Conservation (phyloP, 305 asterid species). For the Fraxinus nigra region DNA sequence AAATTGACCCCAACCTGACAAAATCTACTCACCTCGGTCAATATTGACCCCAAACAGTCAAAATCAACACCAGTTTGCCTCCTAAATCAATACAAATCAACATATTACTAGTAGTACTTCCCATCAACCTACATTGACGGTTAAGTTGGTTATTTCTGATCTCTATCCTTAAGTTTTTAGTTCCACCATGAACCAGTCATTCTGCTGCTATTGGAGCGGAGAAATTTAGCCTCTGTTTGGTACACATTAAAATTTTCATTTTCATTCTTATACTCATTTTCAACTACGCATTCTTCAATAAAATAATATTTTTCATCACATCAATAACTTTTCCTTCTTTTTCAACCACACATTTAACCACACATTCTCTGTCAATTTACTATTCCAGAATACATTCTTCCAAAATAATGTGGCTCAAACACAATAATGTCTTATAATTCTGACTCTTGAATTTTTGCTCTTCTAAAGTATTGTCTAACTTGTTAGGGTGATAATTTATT, state of each 20-base stretch:
- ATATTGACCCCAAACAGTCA: neutral
- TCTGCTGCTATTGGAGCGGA: neutral
- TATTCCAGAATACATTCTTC: no score
- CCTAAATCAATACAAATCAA: neutral
- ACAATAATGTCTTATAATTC: neutral
- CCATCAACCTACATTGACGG: no score
- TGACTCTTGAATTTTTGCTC: neutral
- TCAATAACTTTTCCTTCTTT: no score
- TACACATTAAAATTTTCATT: no score
- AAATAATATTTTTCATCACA: no score
- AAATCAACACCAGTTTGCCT: neutral
- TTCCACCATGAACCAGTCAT: neutral
- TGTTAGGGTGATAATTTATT: neutral
- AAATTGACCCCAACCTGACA: neutral
- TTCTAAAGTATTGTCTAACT: neutral
- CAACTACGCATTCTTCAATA: no score
- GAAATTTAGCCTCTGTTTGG: neutral
- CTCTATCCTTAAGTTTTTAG: no score
- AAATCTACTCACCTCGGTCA: neutral
- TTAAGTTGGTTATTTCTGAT: no score
- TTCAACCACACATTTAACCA: no score
- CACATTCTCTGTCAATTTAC: no score
- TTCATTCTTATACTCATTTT: no score
- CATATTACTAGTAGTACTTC: neutral
- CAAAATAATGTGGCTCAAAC: no score